Conservation (phyloP, 192 early-diverging fungal species). For the Rhizoclosmatium globosum region DNA sequence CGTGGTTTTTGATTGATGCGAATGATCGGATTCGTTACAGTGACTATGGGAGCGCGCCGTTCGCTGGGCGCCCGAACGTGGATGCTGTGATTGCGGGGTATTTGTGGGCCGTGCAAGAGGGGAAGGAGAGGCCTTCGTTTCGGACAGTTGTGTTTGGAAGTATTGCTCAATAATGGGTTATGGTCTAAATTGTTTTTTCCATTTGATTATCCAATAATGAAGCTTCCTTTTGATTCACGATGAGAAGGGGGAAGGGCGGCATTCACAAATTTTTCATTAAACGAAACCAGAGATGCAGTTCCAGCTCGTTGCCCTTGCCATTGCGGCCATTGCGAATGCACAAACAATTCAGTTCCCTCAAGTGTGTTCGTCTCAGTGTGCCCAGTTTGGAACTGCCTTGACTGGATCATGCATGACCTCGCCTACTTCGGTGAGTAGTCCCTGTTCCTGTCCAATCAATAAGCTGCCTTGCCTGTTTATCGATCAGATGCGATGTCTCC, state of each 20-base stretch:
- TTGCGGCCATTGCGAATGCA: conserved; percentile 1
- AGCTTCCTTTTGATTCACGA: neutral
- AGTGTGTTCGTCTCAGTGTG: conserved; percentile 13
- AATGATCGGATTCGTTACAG: neutral
- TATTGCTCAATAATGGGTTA: neutral
- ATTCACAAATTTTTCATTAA: neutral
- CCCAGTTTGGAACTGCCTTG: conserved; percentile 14
- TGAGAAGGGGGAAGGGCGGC: neutral
- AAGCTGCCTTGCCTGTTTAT: neutral
- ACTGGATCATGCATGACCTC: conserved; percentile 16
- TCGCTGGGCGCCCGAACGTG: neutral
- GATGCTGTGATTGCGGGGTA: conserved; percentile 6
- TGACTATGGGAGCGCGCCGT: neutral
- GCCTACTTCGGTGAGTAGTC: conserved; percentile 17
- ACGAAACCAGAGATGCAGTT: conserved; percentile 3
- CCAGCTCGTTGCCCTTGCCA: neutral
- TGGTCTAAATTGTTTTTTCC: neutral
- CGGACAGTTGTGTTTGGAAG: neutral
- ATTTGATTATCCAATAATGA: neutral
- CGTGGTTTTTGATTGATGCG: neutral
- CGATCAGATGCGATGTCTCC: neutral
- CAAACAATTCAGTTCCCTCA: conserved; percentile 28
- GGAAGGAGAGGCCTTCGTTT: neutral
- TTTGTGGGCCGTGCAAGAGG: neutral
- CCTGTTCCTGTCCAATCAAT: neutral